Evolutionary conservation across 257 asterid species (phyloP).

Genomic region (Capsicum rhomboideum): DNA sequence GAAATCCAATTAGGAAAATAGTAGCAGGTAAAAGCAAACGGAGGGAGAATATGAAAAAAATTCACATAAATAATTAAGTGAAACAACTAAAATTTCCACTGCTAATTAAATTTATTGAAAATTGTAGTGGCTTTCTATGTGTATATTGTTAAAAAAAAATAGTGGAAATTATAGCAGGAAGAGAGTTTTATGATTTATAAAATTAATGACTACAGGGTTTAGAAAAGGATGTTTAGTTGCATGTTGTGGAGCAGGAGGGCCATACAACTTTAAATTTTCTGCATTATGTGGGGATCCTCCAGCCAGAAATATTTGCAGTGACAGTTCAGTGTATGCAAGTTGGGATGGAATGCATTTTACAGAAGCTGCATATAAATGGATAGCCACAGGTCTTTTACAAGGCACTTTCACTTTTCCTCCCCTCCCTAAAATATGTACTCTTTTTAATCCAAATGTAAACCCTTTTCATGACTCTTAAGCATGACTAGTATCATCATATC

Average conservation of each 20-base stretch:
- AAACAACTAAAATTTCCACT: not conserved
- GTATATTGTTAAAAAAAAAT: too few relatives aligned
- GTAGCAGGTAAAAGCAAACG: too few relatives aligned
- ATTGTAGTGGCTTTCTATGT: too few relatives aligned
- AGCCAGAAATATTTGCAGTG: conserved; percentile 7
- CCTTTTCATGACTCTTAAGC: not conserved
- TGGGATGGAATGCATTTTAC: conserved; percentile 41
- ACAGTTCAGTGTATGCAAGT: conserved; percentile 18
- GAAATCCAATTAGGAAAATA: too few relatives aligned
- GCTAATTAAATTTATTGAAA: too few relatives aligned
- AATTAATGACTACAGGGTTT: conserved; percentile 14
- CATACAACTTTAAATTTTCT: conserved; percentile 3
- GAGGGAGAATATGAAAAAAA: not conserved
- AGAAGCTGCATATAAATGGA: conserved; percentile 28
- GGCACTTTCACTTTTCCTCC: conserved; percentile 15
- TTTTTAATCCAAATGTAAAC: not conserved
- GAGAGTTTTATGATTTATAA: too few relatives aligned
- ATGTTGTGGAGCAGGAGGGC: conserved; percentile 35
- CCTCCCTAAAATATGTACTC: not conserved
- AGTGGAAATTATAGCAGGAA: too few relatives aligned
- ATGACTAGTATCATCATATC: too few relatives aligned
- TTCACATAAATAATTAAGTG: not conserved
- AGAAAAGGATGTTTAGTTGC: conserved; percentile 10
- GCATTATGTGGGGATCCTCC: not conserved
- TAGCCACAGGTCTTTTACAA: conserved; percentile 12